Conservation (phyloP, 2,329 filamentous ascomycete genomes). For the Rhynchosporium graminicola region DNA sequence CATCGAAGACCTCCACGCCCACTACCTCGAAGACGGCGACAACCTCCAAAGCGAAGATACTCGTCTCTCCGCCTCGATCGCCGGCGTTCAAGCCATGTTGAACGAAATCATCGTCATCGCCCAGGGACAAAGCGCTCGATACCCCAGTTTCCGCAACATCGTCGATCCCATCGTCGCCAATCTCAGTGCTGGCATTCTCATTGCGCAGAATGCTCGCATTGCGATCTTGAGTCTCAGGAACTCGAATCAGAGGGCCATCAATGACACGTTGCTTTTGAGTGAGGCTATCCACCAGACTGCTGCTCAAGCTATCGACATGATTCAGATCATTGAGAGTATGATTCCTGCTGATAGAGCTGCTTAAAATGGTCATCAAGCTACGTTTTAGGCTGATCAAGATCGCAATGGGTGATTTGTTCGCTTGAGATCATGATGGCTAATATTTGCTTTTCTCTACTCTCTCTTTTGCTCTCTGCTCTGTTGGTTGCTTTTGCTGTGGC, state of each 20-base stretch:
- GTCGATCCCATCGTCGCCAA: conserved; percentile 2
- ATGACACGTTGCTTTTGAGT: background rate
- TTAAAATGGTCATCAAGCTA: background rate
- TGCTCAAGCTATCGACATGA: background rate
- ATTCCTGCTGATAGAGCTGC: background rate
- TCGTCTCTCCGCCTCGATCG: background rate
- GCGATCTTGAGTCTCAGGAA: background rate
- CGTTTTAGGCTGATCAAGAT: too few species aligned
- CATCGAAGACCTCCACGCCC: background rate
- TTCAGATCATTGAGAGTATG: background rate
- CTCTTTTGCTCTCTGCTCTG: background rate
- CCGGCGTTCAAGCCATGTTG: background rate
- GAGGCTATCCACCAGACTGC: conserved; percentile 4
- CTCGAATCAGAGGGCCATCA: background rate
- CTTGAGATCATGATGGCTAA: background rate
- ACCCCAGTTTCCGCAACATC: background rate
- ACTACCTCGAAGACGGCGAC: background rate
- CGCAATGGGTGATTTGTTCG: background rate
- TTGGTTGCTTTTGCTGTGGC: background rate
- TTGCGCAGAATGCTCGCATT: conserved; percentile 6
- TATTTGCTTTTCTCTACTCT: background rate
- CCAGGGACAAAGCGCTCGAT: conserved; percentile 3
- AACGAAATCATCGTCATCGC: background rate
- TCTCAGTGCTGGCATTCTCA: background rate
- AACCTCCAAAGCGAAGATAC: conserved; percentile 2